These are phyloP conservation scores for Zopfochytrium polystomum DNA, from an alignment of 371 early-diverging fungal genomes.

Conservation along the genomic window DNA sequence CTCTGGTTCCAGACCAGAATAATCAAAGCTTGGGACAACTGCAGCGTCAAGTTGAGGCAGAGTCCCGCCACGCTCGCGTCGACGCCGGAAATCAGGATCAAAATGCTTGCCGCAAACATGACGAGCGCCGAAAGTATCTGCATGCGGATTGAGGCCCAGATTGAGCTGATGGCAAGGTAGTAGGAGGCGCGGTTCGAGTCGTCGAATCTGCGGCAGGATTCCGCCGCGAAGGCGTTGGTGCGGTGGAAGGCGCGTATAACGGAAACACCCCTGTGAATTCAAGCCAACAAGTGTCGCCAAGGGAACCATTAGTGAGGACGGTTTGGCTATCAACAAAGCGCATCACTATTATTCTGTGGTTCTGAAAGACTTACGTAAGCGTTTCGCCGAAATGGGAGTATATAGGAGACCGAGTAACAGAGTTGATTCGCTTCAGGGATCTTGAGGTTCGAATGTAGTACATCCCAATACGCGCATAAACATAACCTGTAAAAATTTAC, in stretches of 20 bases:
- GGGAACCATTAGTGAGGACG: too few species aligned
- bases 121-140: constrained; percentile 67
- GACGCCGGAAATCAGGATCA: constrained; percentile 50
- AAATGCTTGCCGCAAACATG: constrained; percentile 67
- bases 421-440: constrained; percentile 71
- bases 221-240: constrained; percentile 30
- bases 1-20: constrained; percentile 75
- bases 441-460: constrained; percentile 61
- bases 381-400: constrained; percentile 75
- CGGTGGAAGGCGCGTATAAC: too few species aligned
- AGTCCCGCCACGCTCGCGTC: constrained; percentile 74
- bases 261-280: too few species aligned
- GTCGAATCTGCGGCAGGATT: constrained; percentile 36
- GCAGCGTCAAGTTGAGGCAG: constrained; percentile 65
- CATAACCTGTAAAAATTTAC: too few species aligned
- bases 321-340: too few species aligned
- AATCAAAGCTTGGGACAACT: constrained; percentile 61
- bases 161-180: constrained; percentile 73
- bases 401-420: constrained; percentile 71
- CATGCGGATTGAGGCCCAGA: constrained; percentile 78
- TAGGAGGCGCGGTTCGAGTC: constrained; percentile 78
- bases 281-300: too few species aligned
- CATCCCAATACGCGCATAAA: constrained; percentile 14
- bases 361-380: too few species aligned
- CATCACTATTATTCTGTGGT: too few species aligned